phyloP scores from a whole-genome alignment of 495 filamentous ascomycete genomes.

The Apiosordaria backusii region DNA sequence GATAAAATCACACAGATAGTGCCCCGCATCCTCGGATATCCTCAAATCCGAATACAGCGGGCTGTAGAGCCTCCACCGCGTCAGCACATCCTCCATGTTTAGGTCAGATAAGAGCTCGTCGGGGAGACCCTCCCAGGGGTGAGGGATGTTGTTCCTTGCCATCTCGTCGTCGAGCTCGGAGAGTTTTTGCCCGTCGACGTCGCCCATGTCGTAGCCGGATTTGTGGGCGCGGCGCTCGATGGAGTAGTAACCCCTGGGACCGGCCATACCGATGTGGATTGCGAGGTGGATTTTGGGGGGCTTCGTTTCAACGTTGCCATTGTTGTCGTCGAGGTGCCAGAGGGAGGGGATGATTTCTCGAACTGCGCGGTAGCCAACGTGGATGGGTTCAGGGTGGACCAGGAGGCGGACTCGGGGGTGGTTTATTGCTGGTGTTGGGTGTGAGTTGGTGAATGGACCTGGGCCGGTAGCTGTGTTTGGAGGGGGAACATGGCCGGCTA shows the following conservation, averaged over 20 bases:
- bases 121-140: constrained; percentile 45
- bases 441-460: not conserved
- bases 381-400: constrained; percentile 62
- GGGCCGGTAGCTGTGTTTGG: constrained; percentile 20
- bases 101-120: constrained; percentile 46
- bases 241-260: constrained; percentile 62
- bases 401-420: constrained; percentile 59
- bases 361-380: constrained; percentile 66
- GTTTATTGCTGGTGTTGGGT: not conserved
- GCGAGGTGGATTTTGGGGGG: constrained; percentile 55
- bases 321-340: constrained; percentile 36
- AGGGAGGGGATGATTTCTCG: constrained; percentile 58
- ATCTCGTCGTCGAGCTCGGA: constrained; percentile 51
- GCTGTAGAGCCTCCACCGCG: constrained; percentile 48
- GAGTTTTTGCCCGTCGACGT: constrained; percentile 61
- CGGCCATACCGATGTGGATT: constrained; percentile 80
- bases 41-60: constrained; percentile 51
- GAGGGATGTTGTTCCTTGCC: too few species aligned
- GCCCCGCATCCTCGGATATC: constrained; percentile 71
- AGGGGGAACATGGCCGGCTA: constrained; percentile 23
- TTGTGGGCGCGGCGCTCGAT: constrained; percentile 68
- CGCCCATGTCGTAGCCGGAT: constrained; percentile 68
- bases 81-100: constrained; percentile 52
- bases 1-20: constrained; percentile 83
- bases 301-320: too few species aligned